These are phyloP conservation scores for Suillus tomentosus DNA, from an alignment of 768 basidiomycete species.

Conservation along the genomic window DNA sequence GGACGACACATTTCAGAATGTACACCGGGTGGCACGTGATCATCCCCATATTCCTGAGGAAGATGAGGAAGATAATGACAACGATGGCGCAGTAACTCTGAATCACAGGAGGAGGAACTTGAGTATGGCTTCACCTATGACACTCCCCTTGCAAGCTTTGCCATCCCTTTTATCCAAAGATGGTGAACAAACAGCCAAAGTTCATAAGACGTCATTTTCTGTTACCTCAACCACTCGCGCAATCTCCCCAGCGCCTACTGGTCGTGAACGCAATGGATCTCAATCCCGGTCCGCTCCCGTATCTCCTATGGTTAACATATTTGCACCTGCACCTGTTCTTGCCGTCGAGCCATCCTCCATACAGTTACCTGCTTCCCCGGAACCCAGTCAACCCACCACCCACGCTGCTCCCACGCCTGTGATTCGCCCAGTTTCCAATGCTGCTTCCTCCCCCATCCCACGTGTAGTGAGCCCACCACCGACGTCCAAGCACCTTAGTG, in stretches of 20 bases:
- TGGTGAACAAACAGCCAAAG: slow-evolving; percentile 19
- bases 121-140: slow-evolving; percentile 36
- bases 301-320: slow-evolving; percentile 28
- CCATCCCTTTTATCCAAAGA: slow-evolving; percentile 14
- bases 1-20: slow-evolving; percentile 41
- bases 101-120: slow-evolving; percentile 24
- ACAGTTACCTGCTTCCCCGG: slow-evolving; percentile 26
- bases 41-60: slow-evolving; percentile 73
- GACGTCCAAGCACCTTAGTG: slow-evolving; percentile 47
- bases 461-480: slow-evolving; percentile 23
- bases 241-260: slow-evolving; percentile 6
- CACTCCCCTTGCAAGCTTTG: slow-evolving; percentile 26
- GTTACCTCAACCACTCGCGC: slow-evolving; percentile 18
- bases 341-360: slow-evolving; percentile 23
- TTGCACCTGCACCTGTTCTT: slow-evolving; percentile 26
- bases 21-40: slow-evolving; percentile 40
- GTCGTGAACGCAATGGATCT: slow-evolving; percentile 17
- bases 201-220: slow-evolving; percentile 20
- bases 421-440: slow-evolving; percentile 29
- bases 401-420: slow-evolving; percentile 27
- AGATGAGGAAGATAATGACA: slow-evolving; percentile 57
- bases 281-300: slow-evolving; percentile 26
- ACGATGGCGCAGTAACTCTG: slow-evolving; percentile 26
- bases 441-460: slow-evolving; percentile 26
- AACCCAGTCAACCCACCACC: slow-evolving; percentile 9